A percentile compares a stretch with the other conserved stretches of the same genome.
Conservation (phyloP, 2,329 filamentous ascomycete species). For the Colletotrichum costaricense region DNA sequence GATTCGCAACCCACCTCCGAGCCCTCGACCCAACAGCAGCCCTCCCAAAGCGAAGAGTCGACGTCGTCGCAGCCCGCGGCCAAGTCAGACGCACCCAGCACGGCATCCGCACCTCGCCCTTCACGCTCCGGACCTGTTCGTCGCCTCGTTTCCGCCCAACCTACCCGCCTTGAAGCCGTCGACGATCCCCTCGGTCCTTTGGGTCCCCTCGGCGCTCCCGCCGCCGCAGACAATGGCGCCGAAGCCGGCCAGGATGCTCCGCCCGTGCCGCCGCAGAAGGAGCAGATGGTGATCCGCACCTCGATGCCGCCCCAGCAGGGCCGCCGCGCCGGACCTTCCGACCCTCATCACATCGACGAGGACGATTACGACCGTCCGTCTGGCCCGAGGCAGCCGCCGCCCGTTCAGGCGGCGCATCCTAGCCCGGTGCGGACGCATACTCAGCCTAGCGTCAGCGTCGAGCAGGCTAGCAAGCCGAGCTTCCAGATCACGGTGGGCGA, state of each 20-base stretch:
- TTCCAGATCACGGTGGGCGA: conserved; percentile 95
- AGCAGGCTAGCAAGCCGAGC: conserved; percentile 91
- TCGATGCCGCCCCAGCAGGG: conserved; percentile 61
- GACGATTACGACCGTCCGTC: conserved; percentile 63
- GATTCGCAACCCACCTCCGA: conserved; percentile 52
- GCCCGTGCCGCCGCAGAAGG: conserved; percentile 77
- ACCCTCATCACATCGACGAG: conserved; percentile 76
- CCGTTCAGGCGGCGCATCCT: conserved; percentile 68
- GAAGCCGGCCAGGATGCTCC: conserved; percentile 64
- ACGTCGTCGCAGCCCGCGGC: conserved; percentile 42
- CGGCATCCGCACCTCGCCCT: conserved; percentile 48
- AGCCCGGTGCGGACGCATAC: conserved; percentile 63
- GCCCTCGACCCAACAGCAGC: conserved; percentile 45
- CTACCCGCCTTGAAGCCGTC: conserved; percentile 82
- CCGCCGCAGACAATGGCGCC: conserved; percentile 52
- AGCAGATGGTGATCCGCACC: conserved; percentile 71
- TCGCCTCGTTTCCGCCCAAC: conserved; percentile 74
- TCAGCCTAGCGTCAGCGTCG: conserved; percentile 86
- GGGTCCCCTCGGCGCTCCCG: conserved; percentile 70
- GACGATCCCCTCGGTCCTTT: conserved; percentile 83
- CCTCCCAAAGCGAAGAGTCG: conserved; percentile 43
- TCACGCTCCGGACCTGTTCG: conserved; percentile 61
- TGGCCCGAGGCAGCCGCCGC: conserved; percentile 74
- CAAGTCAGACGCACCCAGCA: conserved; percentile 43
- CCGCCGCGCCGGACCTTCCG: conserved; percentile 57